These are phyloP conservation scores for Stephanodiscus triporus DNA, from an alignment of 108 stramenopile genomes.

Conservation along the genomic window DNA sequence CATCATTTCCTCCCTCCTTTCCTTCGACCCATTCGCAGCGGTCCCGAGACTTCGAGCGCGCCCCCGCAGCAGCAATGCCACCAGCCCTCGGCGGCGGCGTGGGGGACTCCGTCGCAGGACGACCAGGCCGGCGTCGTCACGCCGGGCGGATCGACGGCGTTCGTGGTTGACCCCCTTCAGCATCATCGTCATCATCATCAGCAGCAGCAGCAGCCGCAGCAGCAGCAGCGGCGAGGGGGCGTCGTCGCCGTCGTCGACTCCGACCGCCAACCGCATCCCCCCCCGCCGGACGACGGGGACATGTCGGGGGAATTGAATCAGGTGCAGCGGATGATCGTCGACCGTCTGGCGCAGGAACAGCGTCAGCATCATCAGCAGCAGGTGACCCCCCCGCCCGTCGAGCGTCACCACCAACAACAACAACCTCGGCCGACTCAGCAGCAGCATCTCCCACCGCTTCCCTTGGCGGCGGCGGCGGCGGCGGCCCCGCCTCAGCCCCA, in stretches of 20 bases:
- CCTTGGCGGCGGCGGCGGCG: background rate
- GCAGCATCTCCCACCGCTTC: conserved; percentile 9
- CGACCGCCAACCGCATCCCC: conserved; percentile 13
- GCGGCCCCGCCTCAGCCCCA: conserved; percentile 11
- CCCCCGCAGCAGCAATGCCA: conserved; percentile 8
- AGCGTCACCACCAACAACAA: background rate
- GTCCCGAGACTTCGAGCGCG: background rate
- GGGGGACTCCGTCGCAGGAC: conserved; percentile 1
- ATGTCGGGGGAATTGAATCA: conserved; percentile 34
- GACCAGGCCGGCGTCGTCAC: conserved; percentile 36
- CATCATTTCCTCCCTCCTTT: background rate
- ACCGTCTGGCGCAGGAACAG: background rate
- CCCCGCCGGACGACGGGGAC: conserved; percentile 18
- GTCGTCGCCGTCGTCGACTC: background rate
- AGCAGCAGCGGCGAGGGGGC: background rate
- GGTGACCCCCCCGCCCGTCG: conserved; percentile 21
- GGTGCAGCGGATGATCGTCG: conserved; percentile 35
- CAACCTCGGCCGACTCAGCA: conserved; percentile 5
- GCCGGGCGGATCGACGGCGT: conserved; percentile 29
- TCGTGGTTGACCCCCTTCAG: conserved; percentile 35
- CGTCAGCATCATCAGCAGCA: conserved; percentile 8
- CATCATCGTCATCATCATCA: background rate
- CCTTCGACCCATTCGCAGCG: background rate
- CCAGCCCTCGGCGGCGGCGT: conserved; percentile 3
- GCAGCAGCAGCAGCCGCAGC: conserved; percentile 2